Conservation (phyloP, 1,139 yeast species). For the Magnusiomyces suaveolens region DNA sequence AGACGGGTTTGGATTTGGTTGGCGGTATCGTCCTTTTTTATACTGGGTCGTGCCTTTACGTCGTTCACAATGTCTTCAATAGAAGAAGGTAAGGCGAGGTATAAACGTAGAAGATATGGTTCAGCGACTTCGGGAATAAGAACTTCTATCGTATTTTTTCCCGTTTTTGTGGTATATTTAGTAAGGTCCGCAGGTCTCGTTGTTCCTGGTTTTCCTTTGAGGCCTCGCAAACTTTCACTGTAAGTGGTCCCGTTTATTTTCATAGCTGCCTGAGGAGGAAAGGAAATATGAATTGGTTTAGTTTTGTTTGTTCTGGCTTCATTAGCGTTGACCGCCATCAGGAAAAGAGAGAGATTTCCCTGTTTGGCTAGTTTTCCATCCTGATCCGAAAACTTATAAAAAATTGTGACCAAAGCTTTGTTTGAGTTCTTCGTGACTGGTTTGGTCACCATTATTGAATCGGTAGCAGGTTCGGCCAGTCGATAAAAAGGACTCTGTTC, state of each 20-base stretch:
- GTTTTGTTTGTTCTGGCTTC: neutral
- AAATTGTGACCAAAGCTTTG: neutral
- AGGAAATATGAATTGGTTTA: neutral
- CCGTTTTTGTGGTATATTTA: conserved; percentile 12
- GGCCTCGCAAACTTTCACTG: conserved; percentile 21
- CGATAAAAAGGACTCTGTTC: neutral
- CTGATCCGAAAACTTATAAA: neutral
- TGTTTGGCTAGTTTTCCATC: conserved; percentile 1
- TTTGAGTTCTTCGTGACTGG: neutral
- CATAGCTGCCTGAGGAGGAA: neutral
- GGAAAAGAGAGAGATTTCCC: neutral
- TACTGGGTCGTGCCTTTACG: conserved; percentile 24
- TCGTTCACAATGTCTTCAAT: conserved; percentile 23
- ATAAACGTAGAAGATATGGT: conserved; percentile 24
- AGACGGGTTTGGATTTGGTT: conserved; percentile 21
- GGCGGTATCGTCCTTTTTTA: conserved; percentile 25
- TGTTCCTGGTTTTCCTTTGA: conserved; percentile 34
- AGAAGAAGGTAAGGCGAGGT: conserved; percentile 21
- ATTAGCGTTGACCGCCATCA: conserved; percentile 3
- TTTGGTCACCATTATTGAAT: neutral
- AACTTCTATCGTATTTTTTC: conserved; percentile 23
- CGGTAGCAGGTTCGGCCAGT: neutral
- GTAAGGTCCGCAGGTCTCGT: conserved; percentile 35
- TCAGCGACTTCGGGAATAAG: conserved; percentile 17
- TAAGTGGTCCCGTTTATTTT: conserved; percentile 32